Conservation (phyloP, 75 land plant genomes). For the Cupressus sempervirens region DNA sequence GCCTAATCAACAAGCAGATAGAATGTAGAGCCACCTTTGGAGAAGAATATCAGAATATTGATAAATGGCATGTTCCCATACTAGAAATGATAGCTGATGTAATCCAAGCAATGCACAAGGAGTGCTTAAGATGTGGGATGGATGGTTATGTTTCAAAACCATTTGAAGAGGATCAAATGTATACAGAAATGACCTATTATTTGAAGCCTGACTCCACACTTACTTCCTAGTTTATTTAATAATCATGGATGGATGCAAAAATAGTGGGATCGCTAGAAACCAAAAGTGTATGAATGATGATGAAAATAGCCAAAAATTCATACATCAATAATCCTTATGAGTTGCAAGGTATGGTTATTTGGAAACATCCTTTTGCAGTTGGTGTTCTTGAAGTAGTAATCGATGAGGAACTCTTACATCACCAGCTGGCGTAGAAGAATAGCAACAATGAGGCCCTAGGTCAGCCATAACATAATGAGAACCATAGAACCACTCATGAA, state of each 20-base stretch:
- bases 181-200: conserved; percentile 57
- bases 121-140: conserved; percentile 85
- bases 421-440: no score
- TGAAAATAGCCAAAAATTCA: neutral
- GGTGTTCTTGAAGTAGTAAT: neutral
- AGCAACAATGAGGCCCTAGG: no score
- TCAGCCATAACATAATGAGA: no score
- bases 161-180: conserved; percentile 79
- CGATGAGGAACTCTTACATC: no score
- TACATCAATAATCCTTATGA: neutral
- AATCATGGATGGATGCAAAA: neutral
- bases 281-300: neutral
- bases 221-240: conserved; percentile 5
- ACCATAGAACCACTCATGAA: no score
- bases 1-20: conserved; percentile 31
- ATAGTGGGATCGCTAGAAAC: neutral
- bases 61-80: conserved; percentile 62
- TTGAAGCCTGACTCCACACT: conserved; percentile 23
- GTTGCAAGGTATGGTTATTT: neutral
- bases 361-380: neutral
- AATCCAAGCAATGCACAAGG: conserved; percentile 78
- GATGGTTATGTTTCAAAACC: conserved; percentile 94
- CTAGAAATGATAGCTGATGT: conserved; percentile 97
- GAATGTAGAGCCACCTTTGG: conserved; percentile 5
- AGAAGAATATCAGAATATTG: conserved; percentile 5